Percentiles rank a stretch among this genome's conserved stretches.
Evolutionary conservation across 768 basidiomycete species (phyloP).

Genomic region (Termitomyces sp.): DNA sequence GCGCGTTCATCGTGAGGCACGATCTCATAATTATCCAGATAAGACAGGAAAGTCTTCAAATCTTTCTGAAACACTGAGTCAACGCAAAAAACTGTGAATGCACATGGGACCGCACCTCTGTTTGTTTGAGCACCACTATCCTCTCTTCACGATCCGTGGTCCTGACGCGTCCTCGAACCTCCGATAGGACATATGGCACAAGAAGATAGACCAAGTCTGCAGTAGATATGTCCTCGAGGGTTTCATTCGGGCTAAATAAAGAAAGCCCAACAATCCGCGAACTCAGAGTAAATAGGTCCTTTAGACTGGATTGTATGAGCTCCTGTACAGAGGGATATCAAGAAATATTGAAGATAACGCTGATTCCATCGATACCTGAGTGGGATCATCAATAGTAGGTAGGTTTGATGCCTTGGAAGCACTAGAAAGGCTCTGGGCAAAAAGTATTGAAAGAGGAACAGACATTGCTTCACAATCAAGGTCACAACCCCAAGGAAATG

Average conservation of each 20-base stretch:
- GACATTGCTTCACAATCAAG: conserved; percentile 5
- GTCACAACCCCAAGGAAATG: too few species aligned
- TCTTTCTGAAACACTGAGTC: conserved; percentile 38
- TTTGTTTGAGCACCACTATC: conserved; percentile 47
- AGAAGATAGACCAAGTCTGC: conserved; percentile 72
- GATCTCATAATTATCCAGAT: conserved; percentile 64
- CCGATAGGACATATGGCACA: conserved; percentile 65
- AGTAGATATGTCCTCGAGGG: conserved; percentile 78
- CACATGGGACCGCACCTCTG: conserved; percentile 47
- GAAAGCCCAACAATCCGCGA: conserved; percentile 57
- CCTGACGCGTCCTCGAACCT: conserved; percentile 59
- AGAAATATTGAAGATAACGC: background rate
- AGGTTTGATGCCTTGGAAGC: conserved; percentile 37
- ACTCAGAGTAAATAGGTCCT: conserved; percentile 52
- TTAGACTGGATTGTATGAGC: conserved; percentile 50
- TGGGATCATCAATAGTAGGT: conserved; percentile 39
- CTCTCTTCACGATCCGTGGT: conserved; percentile 58
- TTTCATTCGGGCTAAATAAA: conserved; percentile 83
- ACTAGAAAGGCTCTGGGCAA: conserved; percentile 29
- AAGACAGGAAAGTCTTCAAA: conserved; percentile 41
- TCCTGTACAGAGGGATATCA: conserved; percentile 37
- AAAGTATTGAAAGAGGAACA: conserved; percentile 35
- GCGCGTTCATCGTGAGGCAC: conserved; percentile 57
- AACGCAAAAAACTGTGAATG: conserved; percentile 11
- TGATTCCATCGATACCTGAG: conserved; percentile 31